These are phyloP conservation scores for Fusarium torreyae DNA, from an alignment of 2,329 filamentous ascomycete species.

Conservation along the genomic window DNA sequence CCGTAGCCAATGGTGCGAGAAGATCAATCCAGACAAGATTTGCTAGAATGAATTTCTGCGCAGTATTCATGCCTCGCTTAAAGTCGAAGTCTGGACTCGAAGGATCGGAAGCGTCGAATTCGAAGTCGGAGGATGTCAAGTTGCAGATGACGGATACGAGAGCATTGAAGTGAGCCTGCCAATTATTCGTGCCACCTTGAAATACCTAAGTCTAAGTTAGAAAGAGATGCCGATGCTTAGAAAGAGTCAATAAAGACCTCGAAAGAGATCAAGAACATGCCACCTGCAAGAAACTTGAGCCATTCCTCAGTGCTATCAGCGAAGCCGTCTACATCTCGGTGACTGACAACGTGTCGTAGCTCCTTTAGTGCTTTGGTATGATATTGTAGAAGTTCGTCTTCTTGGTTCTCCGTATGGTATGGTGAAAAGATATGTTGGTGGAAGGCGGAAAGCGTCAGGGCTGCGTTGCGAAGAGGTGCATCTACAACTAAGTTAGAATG, in stretches of 20 bases:
- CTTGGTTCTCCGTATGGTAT: slow-evolving; percentile 36
- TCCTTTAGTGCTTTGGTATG: slow-evolving; percentile 49
- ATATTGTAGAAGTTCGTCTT: slow-evolving; percentile 43
- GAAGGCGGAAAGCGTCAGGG: slow-evolving; percentile 47
- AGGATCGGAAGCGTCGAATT: slow-evolving; percentile 4
- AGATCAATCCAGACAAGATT: slow-evolving; percentile 46
- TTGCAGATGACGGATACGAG: slow-evolving; percentile 30
- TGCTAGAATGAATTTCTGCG: slow-evolving; percentile 35
- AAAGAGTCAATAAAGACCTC: slow-evolving; percentile 31
- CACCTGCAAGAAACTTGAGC: slow-evolving; percentile 48
- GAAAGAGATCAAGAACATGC: slow-evolving; percentile 48
- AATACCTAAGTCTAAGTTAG: slow-evolving; percentile 25
- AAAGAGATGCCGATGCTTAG: neutral
- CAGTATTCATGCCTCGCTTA: slow-evolving; percentile 34
- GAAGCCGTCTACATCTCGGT: slow-evolving; percentile 22
- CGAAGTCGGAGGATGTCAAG: slow-evolving; percentile 12
- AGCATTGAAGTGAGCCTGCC: slow-evolving; percentile 43
- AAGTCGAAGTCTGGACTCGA: slow-evolving; percentile 19
- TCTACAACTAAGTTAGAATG: slow-evolving; percentile 12
- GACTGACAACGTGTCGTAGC: slow-evolving; percentile 39
- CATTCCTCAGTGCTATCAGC: slow-evolving; percentile 36
- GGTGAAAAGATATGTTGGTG: slow-evolving; percentile 47
- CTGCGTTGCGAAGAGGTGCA: slow-evolving; percentile 46
- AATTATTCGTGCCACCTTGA: slow-evolving; percentile 38
- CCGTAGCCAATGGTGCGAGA: slow-evolving; percentile 29